A percentile compares a stretch with the other conserved stretches of the same genome.
Conservation (phyloP, 495 filamentous ascomycete genomes). For the Podospora appendiculata region DNA sequence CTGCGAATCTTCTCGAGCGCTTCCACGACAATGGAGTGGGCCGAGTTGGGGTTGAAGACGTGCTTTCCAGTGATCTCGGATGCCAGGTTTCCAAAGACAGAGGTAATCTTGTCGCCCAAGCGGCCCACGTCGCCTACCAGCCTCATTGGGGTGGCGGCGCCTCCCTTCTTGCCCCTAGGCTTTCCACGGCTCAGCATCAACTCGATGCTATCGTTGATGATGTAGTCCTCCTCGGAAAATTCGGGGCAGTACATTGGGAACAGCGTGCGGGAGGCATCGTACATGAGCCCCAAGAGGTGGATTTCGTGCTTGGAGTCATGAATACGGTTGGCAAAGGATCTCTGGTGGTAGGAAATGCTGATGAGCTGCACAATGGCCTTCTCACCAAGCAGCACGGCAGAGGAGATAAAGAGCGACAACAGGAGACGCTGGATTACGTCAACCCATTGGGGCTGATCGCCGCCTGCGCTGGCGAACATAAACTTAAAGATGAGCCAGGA, state of each 20-base stretch:
- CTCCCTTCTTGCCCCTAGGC: slow-evolving; percentile 39
- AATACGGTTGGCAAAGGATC: slow-evolving; percentile 84
- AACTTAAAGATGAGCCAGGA: slow-evolving; percentile 75
- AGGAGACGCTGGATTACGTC: slow-evolving; percentile 61
- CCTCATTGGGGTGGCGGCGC: slow-evolving; percentile 65
- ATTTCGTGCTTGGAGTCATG: slow-evolving; percentile 82
- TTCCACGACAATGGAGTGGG: slow-evolving; percentile 81
- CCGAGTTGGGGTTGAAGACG: slow-evolving; percentile 81
- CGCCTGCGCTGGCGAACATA: slow-evolving; percentile 33
- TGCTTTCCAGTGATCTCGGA: slow-evolving; percentile 91
- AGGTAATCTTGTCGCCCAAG: slow-evolving; percentile 83
- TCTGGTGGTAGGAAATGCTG: slow-evolving; percentile 88
- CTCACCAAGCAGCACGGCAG: slow-evolving; percentile 69
- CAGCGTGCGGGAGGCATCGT: slow-evolving; percentile 76
- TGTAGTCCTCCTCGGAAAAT: slow-evolving; percentile 83
- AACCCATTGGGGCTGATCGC: slow-evolving; percentile 28
- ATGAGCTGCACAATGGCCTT: slow-evolving; percentile 86
- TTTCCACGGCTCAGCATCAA: slow-evolving; percentile 38
- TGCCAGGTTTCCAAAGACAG: slow-evolving; percentile 88
- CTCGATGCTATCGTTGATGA: slow-evolving; percentile 75
- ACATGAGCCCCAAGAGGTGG: slow-evolving; percentile 69
- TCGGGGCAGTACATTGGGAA: slow-evolving; percentile 90
- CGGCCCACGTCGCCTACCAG: slow-evolving; percentile 72
- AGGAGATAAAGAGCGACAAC: slow-evolving; percentile 66
- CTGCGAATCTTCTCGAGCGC: slow-evolving; percentile 76